Evolutionary conservation across 768 basidiomycete genomes (phyloP), one percentile per base, ranked within the genome.

Genomic region (Rhizopogon vinicolor): DNA sequence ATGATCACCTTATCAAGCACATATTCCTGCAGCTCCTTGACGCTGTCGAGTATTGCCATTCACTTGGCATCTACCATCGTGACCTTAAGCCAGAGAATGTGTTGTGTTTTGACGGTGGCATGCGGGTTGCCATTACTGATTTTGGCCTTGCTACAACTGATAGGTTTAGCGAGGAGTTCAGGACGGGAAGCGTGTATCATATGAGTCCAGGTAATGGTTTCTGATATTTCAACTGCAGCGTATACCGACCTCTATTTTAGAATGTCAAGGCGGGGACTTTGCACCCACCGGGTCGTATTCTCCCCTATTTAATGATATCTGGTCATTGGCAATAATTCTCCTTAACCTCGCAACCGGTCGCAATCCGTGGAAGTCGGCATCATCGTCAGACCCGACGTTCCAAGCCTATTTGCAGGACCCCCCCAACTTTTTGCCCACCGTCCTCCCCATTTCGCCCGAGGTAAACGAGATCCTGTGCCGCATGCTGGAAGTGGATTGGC

Each of bases 21-120:
- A 87, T 96, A 60, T 98, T 98, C 75, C 77, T 93, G 54, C 96
- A 99, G 70, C 82, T 99, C 61, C 78, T 98, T 62, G 93, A 96
- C 64, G 91, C 93, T 6, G 89, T 98, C 65, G 88, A 93, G 62
- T 89, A 94, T 71, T 94, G 93, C 70, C 96, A 99, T 71, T 82
- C 82, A 18, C 76, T 90, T 46, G 91, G 91, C 44, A 93, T 99
- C 64, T 96, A 91, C 75, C 96, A 98, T 69, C 90, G 96, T 44
- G 96, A 98, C 69, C 75, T 99, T 66, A 99, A 98, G 77, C 96
- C 96, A 5, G 96, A 99, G 75, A 97, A 92, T 68, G 84, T 97
- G 55, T 77, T 98, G 44, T 95, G 93, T 71, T 89, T 87, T 75
- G 80, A 87, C 68, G 72, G 80, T 59, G 94, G 93, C 46, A 75